phyloP scores from a whole-genome alignment of 1,139 yeast genomes.

The Yamadazyma triangularis region DNA sequence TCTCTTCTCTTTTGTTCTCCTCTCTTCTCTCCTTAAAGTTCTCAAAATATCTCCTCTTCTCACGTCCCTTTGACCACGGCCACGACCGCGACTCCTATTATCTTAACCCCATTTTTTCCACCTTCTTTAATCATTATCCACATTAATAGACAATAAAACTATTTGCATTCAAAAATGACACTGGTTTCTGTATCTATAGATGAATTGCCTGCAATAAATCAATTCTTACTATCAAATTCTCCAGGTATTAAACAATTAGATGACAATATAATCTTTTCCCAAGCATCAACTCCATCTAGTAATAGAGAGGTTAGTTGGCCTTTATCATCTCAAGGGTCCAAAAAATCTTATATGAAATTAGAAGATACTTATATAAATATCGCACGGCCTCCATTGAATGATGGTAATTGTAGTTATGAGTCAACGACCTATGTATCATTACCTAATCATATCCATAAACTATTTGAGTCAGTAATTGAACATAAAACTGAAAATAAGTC shows the following conservation, averaged over 20 bases:
- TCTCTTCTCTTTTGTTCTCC: too few relatives aligned
- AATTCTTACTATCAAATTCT: slow-evolving; percentile 34
- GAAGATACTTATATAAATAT: slow-evolving; percentile 30
- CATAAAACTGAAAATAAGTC: slow-evolving; percentile 22
- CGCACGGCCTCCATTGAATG: slow-evolving; percentile 33
- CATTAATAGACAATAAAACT: too few relatives aligned
- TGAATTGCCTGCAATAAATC: slow-evolving; percentile 21
- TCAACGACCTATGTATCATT: slow-evolving; percentile 41
- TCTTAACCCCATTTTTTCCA: too few relatives aligned
- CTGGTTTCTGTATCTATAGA: slow-evolving; percentile 9
- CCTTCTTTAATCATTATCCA: too few relatives aligned
- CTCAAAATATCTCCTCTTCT: too few relatives aligned
- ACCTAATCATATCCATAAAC: slow-evolving; percentile 35
- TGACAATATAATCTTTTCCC: slow-evolving; percentile 29
- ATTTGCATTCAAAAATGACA: slow-evolving; percentile 9
- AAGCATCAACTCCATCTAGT: slow-evolving; percentile 9
- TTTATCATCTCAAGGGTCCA: slow-evolving; percentile 20
- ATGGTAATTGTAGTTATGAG: slow-evolving; percentile 21
- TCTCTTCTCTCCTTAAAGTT: too few relatives aligned
- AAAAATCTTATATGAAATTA: slow-evolving; percentile 15
- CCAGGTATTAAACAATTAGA: slow-evolving; percentile 35
- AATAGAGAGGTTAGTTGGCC: slow-evolving; percentile 25
- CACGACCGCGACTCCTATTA: too few relatives aligned
- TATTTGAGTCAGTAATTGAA: slow-evolving; percentile 25
- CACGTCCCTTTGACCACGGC: too few relatives aligned